A percentile compares a stretch with the other conserved stretches of the same genome.
Evolutionary conservation across 2,329 filamentous ascomycete species (phyloP).

Genomic region (Colletotrichum somersetense): DNA sequence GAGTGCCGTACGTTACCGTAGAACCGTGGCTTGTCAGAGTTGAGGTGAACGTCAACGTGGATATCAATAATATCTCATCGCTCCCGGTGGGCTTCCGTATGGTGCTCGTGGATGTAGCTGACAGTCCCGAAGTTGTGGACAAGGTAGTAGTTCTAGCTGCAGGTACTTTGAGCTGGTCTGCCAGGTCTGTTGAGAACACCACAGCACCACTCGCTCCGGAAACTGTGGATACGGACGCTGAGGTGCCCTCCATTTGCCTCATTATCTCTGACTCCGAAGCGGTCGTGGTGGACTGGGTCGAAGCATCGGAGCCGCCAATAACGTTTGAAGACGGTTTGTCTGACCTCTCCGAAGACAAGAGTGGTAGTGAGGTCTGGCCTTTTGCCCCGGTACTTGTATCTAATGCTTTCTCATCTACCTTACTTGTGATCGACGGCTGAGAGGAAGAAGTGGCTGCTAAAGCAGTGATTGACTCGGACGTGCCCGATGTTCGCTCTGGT

Average conservation of each 20-base stretch:
- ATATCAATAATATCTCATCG: neutral
- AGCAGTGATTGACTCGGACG: neutral
- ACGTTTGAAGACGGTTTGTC: neutral
- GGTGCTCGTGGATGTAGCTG: neutral
- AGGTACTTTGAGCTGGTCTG: neutral
- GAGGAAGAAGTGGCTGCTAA: neutral
- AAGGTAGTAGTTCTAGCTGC: neutral
- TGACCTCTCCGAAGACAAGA: neutral
- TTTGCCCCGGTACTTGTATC: too few species aligned
- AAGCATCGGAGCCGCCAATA: neutral
- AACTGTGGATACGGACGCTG: neutral
- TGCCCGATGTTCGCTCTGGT: neutral
- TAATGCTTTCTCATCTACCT: neutral
- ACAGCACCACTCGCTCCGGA: neutral
- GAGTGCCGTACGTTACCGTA: neutral
- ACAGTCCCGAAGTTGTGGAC: neutral
- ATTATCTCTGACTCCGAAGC: neutral
- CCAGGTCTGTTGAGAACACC: neutral
- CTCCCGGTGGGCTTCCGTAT: neutral
- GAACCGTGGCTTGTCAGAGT: constrained; percentile 19
- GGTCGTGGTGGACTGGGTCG: neutral
- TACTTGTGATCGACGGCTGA: neutral
- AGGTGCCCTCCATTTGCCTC: neutral
- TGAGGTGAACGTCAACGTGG: constrained; percentile 22
- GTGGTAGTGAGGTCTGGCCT: neutral